Percentiles rank a stretch among this genome's conserved stretches.
These are phyloP conservation scores for Citrus sp. DNA, from an alignment of 345 rosid genomes.

Conservation along the genomic window DNA sequence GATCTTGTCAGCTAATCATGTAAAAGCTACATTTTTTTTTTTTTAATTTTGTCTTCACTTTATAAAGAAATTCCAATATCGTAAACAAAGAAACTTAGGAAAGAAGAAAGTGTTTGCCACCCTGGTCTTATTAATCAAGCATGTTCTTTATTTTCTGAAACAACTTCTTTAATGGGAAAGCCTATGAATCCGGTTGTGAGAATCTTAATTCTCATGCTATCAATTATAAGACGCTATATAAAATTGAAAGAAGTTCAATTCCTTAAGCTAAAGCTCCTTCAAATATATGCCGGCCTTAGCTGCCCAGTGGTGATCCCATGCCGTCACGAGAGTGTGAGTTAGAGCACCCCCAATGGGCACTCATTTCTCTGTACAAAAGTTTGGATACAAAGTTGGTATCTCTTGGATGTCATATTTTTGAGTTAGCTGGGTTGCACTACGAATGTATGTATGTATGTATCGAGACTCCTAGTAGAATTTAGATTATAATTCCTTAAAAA, in stretches of 20 bases:
- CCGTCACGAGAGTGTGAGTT: too few species aligned
- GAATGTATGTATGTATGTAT: too few species aligned
- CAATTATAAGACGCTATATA: not conserved
- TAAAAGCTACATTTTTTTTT: not conserved
- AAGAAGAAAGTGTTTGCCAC: slow-evolving; percentile 6
- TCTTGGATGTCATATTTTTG: too few species aligned
- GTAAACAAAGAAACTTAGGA: not conserved
- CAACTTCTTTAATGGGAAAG: not conserved
- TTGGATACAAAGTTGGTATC: too few species aligned
- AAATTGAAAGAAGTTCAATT: not conserved
- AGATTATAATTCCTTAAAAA: too few species aligned
- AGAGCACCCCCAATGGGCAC: too few species aligned
- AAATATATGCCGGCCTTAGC: too few species aligned
- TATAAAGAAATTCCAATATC: not conserved
- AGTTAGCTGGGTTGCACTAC: too few species aligned
- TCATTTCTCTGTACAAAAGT: too few species aligned
- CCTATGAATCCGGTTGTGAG: slow-evolving; percentile 10
- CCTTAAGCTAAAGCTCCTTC: not conserved
- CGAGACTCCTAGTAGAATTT: too few species aligned
- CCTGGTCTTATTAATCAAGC: slow-evolving; percentile 19
- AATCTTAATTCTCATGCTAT: not conserved
- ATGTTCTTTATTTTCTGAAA: not conserved
- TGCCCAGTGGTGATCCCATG: too few species aligned
- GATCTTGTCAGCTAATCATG: too few species aligned
- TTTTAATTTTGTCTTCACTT: not conserved